phyloP scores from a whole-genome alignment of 768 basidiomycete species.

The Leucogyrophana mollusca region DNA sequence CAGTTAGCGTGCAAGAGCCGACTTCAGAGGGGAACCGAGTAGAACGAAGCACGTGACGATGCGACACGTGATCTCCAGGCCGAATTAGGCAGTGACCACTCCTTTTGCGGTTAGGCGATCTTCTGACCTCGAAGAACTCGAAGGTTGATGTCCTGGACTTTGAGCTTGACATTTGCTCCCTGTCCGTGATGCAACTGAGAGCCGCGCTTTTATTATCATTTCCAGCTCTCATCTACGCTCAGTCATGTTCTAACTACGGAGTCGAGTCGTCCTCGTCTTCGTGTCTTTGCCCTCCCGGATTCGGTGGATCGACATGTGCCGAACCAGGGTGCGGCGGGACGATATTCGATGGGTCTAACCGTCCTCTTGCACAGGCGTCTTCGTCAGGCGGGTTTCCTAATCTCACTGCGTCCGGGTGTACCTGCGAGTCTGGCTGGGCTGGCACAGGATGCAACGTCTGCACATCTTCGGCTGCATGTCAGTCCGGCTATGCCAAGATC shows the following conservation, averaged over 20 bases:
- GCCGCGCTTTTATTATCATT: too few species aligned
- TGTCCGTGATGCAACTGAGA: too few species aligned
- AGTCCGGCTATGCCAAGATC: conserved; percentile 38
- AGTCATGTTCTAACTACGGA: conserved; percentile 28
- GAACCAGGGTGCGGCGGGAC: conserved; percentile 77
- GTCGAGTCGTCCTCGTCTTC: conserved; percentile 13
- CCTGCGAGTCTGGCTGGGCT: conserved; percentile 73
- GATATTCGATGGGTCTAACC: conserved; percentile 68
- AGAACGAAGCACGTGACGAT: too few species aligned
- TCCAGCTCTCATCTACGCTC: too few species aligned
- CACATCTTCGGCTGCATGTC: conserved; percentile 62
- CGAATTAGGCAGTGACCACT: too few species aligned
- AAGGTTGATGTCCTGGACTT: too few species aligned
- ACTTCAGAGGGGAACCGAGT: too few species aligned
- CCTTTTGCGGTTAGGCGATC: too few species aligned
- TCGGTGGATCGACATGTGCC: conserved; percentile 69
- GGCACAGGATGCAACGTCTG: conserved; percentile 85
- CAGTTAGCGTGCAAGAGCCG: too few species aligned
- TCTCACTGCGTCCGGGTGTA: conserved; percentile 63
- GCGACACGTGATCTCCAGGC: too few species aligned
- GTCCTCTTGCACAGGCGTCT: conserved; percentile 46
- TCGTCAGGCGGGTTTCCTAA: conserved; percentile 54
- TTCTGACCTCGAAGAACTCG: too few species aligned
- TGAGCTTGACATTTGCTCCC: too few species aligned
- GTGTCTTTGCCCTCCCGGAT: conserved; percentile 82